Evolutionary conservation across 768 basidiomycete genomes (phyloP), one percentile per base, ranked within the genome.

Genomic region (Termitomyces sp.): DNA sequence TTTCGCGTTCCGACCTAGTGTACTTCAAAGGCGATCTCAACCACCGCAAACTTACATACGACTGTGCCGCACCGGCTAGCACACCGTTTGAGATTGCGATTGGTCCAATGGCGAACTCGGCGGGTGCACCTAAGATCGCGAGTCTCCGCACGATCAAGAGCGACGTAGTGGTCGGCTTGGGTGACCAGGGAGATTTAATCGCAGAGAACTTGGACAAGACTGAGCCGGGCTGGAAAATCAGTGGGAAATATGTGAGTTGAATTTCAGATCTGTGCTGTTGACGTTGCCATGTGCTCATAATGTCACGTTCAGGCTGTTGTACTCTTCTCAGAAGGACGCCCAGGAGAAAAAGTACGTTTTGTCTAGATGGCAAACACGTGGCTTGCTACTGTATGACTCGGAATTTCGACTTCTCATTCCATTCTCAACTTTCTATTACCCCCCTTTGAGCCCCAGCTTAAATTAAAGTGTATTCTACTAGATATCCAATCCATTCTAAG

Each of bases 211-310:
- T 97, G n/a, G 91, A 96, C 68, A 76, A 88, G 63, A 78, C 81
- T 25, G 93, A 97, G 65, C 84, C 89, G 16, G 95, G 95, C 47
- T 98, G 95, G 95, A 95, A 94, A 76, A 96, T 97, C 64, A 91
- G 90, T 47, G 94, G 94, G 44, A 94, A 95, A 91, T 95, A 94
- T 65, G 93, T 94, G 68, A 73, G 91, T 79, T 16, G n/a, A 29
- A 29, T 29, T 9, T 29, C 58, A 43, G 18, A 42, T 7, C n/a
- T 53, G 1, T 2, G 56, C 38, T 51, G 15, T n/a, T 2, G 39
- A 15, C 22, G 32, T 50, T 41, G 27, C n/a, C 56, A 33, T 25
- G 18, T 40, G 27, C 42, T 52, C 20, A 49, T 27, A 31, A 51
- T 36, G 36, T 56, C 40, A 40, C 52, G 44, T 53, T 6, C 56